Conservation (phyloP, 768 basidiomycete species). For the Mycena alexandri region DNA sequence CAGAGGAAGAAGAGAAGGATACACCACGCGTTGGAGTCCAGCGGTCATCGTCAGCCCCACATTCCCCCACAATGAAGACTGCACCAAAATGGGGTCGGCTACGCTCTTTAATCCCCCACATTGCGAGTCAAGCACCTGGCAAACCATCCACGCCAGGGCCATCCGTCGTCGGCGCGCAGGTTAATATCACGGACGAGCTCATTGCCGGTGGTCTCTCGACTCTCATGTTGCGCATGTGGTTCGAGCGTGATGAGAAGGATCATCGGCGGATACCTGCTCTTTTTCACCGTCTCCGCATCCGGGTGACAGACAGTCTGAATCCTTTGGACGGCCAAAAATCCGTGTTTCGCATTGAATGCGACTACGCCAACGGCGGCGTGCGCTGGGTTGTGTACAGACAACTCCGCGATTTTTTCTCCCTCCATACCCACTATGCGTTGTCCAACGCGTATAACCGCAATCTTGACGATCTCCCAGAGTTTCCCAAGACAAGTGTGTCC, state of each 20-base stretch:
- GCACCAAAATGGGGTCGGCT: slow-evolving; percentile 72
- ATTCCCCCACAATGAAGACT: slow-evolving; percentile 42
- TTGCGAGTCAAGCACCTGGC: slow-evolving; percentile 52
- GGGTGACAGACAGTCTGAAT: slow-evolving; percentile 88
- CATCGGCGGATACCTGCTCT: slow-evolving; percentile 84
- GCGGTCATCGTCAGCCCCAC: slow-evolving; percentile 44
- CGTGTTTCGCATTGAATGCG: slow-evolving; percentile 93
- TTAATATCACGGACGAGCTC: slow-evolving; percentile 87
- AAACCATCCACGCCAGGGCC: slow-evolving; percentile 52
- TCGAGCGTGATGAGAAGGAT: slow-evolving; percentile 89
- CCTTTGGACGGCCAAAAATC: slow-evolving; percentile 82
- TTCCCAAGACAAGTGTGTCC: slow-evolving; percentile 82
- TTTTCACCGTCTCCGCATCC: slow-evolving; percentile 84
- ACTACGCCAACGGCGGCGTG: slow-evolving; percentile 93
- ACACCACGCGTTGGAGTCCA: slow-evolving; percentile 22
- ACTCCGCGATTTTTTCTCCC: slow-evolving; percentile 89
- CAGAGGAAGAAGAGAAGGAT: slow-evolving; percentile 27
- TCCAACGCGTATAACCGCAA: slow-evolving; percentile 84
- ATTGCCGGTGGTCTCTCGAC: slow-evolving; percentile 84
- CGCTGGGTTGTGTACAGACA: slow-evolving; percentile 98
- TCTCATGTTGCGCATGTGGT: slow-evolving; percentile 84
- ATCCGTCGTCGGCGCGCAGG: slow-evolving; percentile 61
- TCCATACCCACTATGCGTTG: slow-evolving; percentile 91
- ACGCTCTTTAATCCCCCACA: slow-evolving; percentile 73
- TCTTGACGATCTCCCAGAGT: slow-evolving; percentile 87